Base-by-base conservation (phyloP, 305 asterid species). In the Fraxinus sp. region DNA sequence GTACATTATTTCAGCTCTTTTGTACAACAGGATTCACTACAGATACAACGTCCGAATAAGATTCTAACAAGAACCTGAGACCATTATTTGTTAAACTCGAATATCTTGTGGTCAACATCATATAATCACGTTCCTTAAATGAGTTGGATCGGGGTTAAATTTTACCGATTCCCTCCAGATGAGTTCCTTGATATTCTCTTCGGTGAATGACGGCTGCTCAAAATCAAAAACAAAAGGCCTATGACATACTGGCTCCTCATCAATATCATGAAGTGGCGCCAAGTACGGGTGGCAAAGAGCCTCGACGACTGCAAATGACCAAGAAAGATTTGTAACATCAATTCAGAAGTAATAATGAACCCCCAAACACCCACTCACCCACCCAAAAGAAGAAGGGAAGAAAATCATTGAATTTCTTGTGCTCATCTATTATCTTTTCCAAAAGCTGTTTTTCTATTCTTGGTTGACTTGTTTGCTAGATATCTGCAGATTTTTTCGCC, bases 121-220 rank as follows among this genome's bases (percentile, higher is more conserved):
- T 82, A 86, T 70, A 82, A 52, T 84, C 86, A 59, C 83, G 39
- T 72, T 76, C 83, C 91, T 92, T 88, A 3, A 93, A 79, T 89
- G 93, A 83, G 86, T 79, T n/a, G 95, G 94, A 79, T 93, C 97
- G 0, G 98, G 98, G 88, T 93, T 94, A 88, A 93, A 94, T 74
- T 81, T 88, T n/a, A 93, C 89, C 0, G 98, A 85, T 85, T 94
- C 98, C 85, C 89, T 89, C 97, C 97, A 94, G 78, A 94, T 93
- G 86, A 94, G 97, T 83, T 94, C 98, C 88, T 94, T 94, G 88
- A 94, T 92, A 79, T 93, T 92, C 82, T 94, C 98, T 83, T 94
- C 98, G 3, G 97, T 93, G 79, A 90, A 91, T 5, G 97, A 88
- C 2, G 97, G 98, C 89, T 90, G 97, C 92, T 93, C 98, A 46